These are phyloP conservation scores for Fusarium nisikadoi DNA, from an alignment of 2,329 filamentous ascomycete genomes.

Conservation along the genomic window DNA sequence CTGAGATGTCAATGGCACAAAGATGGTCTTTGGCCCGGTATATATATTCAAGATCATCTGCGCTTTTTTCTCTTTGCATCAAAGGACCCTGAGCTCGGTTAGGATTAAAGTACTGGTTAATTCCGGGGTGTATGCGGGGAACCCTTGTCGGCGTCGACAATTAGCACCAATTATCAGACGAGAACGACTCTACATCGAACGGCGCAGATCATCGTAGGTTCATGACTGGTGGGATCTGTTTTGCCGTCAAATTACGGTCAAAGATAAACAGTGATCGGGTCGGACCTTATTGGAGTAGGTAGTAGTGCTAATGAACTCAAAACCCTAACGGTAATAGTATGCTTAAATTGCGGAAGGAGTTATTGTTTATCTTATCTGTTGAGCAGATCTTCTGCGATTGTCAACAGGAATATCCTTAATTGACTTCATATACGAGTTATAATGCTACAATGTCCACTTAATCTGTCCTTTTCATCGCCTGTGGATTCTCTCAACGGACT, in stretches of 20 bases:
- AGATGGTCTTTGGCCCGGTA: background rate
- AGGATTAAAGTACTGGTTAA: background rate
- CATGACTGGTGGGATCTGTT: conserved; percentile 1
- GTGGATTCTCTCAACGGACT: accelerated
- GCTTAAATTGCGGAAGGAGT: background rate
- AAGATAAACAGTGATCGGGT: conserved; percentile 10
- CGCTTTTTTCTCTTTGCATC: background rate
- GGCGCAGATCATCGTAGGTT: accelerated
- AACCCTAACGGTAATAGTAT: background rate
- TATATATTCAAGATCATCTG: conserved; percentile 3
- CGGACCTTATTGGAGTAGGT: background rate
- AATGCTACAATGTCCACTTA: too few species aligned
- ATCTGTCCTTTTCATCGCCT: accelerated
- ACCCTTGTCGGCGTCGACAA: conserved; percentile 24
- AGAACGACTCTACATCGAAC: background rate
- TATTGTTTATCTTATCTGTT: background rate
- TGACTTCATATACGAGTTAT: accelerated
- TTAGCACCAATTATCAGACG: conserved; percentile 35
- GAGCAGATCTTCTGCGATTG: accelerated
- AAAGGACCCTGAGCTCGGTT: conserved; percentile 9
- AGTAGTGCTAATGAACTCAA: background rate
- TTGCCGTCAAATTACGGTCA: conserved; percentile 19
- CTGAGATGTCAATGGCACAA: background rate
- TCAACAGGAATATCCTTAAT: accelerated
- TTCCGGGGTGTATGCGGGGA: conserved; percentile 25